A percentile compares a stretch with the other conserved stretches of the same genome.
These are phyloP conservation scores for Starmerella asiatica DNA, from an alignment of 805 yeast genomes.

Conservation along the genomic window DNA sequence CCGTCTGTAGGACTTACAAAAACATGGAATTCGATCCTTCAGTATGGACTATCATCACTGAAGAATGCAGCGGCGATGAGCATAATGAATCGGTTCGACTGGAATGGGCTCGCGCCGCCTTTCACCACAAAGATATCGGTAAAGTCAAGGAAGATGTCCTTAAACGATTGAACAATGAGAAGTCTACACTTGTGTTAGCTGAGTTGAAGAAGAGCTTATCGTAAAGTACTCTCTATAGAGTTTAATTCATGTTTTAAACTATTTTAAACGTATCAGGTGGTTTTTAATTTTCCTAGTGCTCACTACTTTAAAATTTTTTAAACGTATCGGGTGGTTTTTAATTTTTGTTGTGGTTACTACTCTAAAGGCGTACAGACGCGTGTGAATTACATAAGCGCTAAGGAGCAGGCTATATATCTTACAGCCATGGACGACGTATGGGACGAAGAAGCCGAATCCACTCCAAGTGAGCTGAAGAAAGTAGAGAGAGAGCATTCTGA, in stretches of 20 bases:
- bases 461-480: constrained; percentile 17
- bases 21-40: constrained; percentile 5
- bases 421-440: constrained; percentile 20
- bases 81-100: constrained; percentile 44
- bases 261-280: neutral
- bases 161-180: neutral
- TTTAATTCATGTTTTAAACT: neutral
- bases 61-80: constrained; percentile 12
- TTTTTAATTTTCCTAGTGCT: too few relatives aligned
- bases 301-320: too few relatives aligned
- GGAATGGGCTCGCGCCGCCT: constrained; percentile 34
- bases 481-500: constrained; percentile 47
- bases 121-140: constrained; percentile 8
- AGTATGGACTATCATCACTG: constrained; percentile 12
- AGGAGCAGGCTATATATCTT: too few relatives aligned
- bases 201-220: neutral
- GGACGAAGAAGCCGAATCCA: constrained; percentile 17
- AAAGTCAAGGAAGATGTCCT: neutral
- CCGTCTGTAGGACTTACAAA: constrained; percentile 32
- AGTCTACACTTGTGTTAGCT: constrained; percentile 1
- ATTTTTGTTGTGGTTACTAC: too few relatives aligned
- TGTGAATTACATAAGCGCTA: too few relatives aligned
- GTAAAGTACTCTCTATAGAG: neutral
- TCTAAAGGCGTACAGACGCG: too few relatives aligned
- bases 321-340: too few relatives aligned